Evolutionary conservation across 2,329 filamentous ascomycete species (phyloP), one percentile per base, ranked within the genome.

Genomic region (Neofusicoccum ribis): DNA sequence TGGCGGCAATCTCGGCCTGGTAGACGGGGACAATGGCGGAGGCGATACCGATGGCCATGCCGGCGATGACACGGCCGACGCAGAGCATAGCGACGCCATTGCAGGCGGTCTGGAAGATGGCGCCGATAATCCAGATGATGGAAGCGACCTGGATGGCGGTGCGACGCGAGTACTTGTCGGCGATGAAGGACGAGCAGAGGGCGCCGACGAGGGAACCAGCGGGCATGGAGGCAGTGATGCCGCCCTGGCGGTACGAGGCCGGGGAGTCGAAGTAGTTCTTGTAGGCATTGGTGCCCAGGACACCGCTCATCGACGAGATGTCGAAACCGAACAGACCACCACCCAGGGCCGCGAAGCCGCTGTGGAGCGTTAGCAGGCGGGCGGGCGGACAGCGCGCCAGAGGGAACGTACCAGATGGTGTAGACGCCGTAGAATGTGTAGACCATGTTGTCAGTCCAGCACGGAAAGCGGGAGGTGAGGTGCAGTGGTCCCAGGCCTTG

Each of bases 11-110:
- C 76, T 97, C 93, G 50, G 93, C 94, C 76, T 97, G 93, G 75
- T 96, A 97, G 51, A 97, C 91, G 0, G 93, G 93, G 1, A 97
- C 92, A 70, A 97, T 96, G 54, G 93, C 94, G 0, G 93, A 96
- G 52, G 96, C 84, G 74, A 93, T 91, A 77, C 93, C 93, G 66
- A 97, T 92, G 47, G 92, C 91, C 8, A 96, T 80, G 80, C 93
- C 93, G 65, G 91, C 92, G 77, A 93, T 85, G 69, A 95, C 87
- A 74, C 92, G 88, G 12, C 92, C 92, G 8, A 90, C 71, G 69
- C 85, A 81, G 66, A 70, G 65, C 41, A 67, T 52, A 9, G 65
- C 67, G 34, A 71, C 68, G 23, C 69, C 69, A 15, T 69, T 68
- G 44, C 68, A 67, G 31, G 59, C 46, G 59, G 65, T 67, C 51